Evolutionary conservation across 805 yeast species (phyloP), one percentile per base, ranked within the genome.

Genomic region (Lipomyces oligophaga): DNA sequence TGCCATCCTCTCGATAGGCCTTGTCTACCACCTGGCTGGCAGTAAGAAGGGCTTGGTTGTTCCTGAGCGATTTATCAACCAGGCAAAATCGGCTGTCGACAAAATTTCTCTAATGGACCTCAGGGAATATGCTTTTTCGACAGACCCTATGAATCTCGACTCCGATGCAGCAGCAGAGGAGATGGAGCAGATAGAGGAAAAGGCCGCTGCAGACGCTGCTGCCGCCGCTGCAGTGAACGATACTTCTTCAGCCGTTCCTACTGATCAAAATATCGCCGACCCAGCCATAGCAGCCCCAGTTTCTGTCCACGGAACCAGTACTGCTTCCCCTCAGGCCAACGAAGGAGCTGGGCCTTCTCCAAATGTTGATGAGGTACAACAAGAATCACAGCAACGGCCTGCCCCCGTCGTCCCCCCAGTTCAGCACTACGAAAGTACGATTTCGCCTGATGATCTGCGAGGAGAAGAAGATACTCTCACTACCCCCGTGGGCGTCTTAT

Each of bases 61-160:
- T 4, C 49, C 49, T 16, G 41, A 34, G 41, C 34, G 34, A 41
- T 45, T 45, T 19, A n/a, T 45, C 27, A 27, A 42, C 21, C 41
- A 34, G 25, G 2, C 26, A 16, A 11, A 24, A 27, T 22, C 11
- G 20, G 38, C n/a, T n/a, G 22, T 21, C n/a, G n/a, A n/a, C n/a
- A n/a, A n/a, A n/a, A n/a, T n/a, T n/a, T n/a, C n/a, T n/a, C n/a
- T n/a, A n/a, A n/a, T n/a, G n/a, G n/a, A n/a, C n/a, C n/a, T n/a
- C n/a, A n/a, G n/a, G n/a, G n/a, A n/a, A n/a, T n/a, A n/a, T n/a
- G n/a, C n/a, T n/a, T n/a, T n/a, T n/a, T n/a, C n/a, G n/a, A n/a
- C n/a, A n/a, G n/a, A n/a, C n/a, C n/a, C n/a, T n/a, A n/a, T n/a
- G n/a, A n/a, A n/a, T n/a, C n/a, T n/a, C n/a, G n/a, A n/a, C n/a